A percentile compares a stretch with the other conserved stretches of the same genome.
Conservation (phyloP, 495 filamentous ascomycete species). For the Acidomyces sp. region DNA sequence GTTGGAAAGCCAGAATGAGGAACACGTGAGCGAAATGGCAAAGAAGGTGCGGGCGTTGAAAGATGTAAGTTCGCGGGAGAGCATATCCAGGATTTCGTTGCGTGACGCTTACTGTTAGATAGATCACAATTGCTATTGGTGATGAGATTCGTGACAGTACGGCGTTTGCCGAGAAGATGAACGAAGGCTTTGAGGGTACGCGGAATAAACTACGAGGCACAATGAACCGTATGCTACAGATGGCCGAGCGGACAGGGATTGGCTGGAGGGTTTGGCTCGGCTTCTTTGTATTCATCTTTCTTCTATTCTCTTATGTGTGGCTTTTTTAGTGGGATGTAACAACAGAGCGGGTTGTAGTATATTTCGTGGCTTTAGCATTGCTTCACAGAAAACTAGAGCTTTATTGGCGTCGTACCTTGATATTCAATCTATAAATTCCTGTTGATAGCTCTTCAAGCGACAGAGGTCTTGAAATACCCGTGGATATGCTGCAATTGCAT, state of each 20-base stretch:
- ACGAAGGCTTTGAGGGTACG: constrained; percentile 80
- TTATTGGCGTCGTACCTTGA: too few relatives aligned
- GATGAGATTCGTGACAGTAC: constrained; percentile 84
- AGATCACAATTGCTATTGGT: constrained; percentile 88
- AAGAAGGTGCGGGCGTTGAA: constrained; percentile 88
- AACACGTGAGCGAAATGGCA: constrained; percentile 74
- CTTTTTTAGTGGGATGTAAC: constrained; percentile 46
- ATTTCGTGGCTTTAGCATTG: too few relatives aligned
- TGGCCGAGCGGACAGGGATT: constrained; percentile 87
- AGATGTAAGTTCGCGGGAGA: constrained; percentile 48
- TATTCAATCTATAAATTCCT: too few relatives aligned
- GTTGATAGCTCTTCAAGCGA: too few relatives aligned
- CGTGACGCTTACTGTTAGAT: too few relatives aligned
- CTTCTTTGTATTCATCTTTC: constrained; percentile 69
- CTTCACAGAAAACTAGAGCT: too few relatives aligned
- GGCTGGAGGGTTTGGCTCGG: constrained; percentile 86
- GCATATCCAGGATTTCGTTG: too few relatives aligned
- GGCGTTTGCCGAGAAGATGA: constrained; percentile 74
- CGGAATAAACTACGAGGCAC: constrained; percentile 67
- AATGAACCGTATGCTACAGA: constrained; percentile 92
- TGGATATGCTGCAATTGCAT: too few relatives aligned
- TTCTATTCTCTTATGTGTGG: constrained; percentile 87
- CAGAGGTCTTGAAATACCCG: too few relatives aligned
- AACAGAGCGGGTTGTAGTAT: too few relatives aligned
- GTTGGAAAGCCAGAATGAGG: constrained; percentile 90